phyloP scores from a whole-genome alignment of 1,284 basidiomycete genomes.

The Polyporus tsugae region DNA sequence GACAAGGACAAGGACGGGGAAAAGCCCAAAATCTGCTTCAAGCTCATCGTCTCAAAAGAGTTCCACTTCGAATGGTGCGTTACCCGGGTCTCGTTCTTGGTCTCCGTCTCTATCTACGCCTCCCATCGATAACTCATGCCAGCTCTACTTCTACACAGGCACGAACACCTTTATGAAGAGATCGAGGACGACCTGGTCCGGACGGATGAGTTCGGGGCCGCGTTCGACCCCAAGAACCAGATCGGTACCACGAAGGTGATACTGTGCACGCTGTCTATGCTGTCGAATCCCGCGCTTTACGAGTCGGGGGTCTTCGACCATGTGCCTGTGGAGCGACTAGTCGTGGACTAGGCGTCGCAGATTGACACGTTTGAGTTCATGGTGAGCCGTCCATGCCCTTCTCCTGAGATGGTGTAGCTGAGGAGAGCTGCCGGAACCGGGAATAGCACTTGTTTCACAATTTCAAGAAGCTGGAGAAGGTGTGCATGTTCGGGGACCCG shows the following conservation, averaged over 20 bases:
- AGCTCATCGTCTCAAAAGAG: slow-evolving; percentile 56
- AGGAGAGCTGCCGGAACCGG: not conserved
- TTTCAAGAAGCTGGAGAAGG: slow-evolving; percentile 42
- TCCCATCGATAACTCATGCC: not conserved
- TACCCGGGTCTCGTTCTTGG: not conserved
- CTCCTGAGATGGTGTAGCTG: not conserved
- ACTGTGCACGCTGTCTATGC: slow-evolving; percentile 75
- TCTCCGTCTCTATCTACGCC: not conserved
- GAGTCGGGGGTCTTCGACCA: slow-evolving; percentile 27
- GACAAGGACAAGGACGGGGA: no score
- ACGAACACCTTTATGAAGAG: slow-evolving; percentile 69
- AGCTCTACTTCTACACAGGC: slow-evolving; percentile 52
- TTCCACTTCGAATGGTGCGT: slow-evolving; percentile 71
- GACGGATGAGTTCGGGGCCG: slow-evolving; percentile 52
- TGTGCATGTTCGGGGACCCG: slow-evolving; percentile 56
- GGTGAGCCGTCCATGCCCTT: slow-evolving; percentile 9
- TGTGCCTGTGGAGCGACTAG: slow-evolving; percentile 52
- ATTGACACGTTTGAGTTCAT: slow-evolving; percentile 45
- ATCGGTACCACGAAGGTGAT: slow-evolving; percentile 56
- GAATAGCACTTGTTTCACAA: slow-evolving; percentile 28
- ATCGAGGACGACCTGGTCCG: slow-evolving; percentile 55
- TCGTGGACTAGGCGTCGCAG: slow-evolving; percentile 60
- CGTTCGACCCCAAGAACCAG: slow-evolving; percentile 15
- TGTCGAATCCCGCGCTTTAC: slow-evolving; percentile 51
- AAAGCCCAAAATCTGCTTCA: slow-evolving; percentile 42